Evolutionary conservation across 352 stramenopile genomes (phyloP).

Genomic region (Pythium pectinolyticum): DNA sequence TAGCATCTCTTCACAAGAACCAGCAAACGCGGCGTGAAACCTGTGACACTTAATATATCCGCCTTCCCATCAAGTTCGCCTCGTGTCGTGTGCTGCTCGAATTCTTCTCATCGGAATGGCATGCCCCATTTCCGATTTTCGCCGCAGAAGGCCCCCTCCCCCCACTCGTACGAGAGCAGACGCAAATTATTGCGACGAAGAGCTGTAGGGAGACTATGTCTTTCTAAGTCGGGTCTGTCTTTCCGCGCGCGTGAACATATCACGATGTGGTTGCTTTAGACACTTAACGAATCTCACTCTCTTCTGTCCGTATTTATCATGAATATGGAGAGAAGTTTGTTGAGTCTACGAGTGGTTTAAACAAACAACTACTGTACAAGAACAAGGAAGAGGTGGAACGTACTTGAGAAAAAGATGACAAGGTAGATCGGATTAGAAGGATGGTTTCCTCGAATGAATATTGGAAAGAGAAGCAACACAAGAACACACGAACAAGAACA

Average conservation of each 20-base stretch:
- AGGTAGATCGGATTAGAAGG: constrained; percentile 72
- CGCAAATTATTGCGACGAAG: constrained; percentile 73
- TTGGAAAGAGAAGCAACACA: constrained; percentile 54
- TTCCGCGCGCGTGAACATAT: constrained; percentile 57
- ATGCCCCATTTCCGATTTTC: constrained; percentile 58
- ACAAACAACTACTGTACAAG: background rate
- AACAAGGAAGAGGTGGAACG: constrained; percentile 32
- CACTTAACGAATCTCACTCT: constrained; percentile 34
- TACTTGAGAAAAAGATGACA: constrained; percentile 69
- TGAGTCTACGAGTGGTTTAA: constrained; percentile 10
- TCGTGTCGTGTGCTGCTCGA: background rate
- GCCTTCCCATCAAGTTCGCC: constrained; percentile 4
- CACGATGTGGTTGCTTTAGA: constrained; percentile 56
- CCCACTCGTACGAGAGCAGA: constrained; percentile 45
- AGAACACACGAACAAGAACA: constrained; percentile 58
- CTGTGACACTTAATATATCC: constrained; percentile 21
- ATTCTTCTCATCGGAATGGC: background rate
- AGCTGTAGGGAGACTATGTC: constrained; percentile 83
- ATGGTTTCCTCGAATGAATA: constrained; percentile 83
- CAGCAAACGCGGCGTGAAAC: constrained; percentile 18
- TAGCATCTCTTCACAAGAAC: constrained; percentile 26
- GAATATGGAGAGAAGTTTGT: constrained; percentile 23
- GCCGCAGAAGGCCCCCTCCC: constrained; percentile 68
- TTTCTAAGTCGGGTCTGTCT: constrained; percentile 86
- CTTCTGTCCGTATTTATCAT: constrained; percentile 57